Conservation (phyloP, 2,329 filamentous ascomycete species). For the Endocalyx cinctus region DNA sequence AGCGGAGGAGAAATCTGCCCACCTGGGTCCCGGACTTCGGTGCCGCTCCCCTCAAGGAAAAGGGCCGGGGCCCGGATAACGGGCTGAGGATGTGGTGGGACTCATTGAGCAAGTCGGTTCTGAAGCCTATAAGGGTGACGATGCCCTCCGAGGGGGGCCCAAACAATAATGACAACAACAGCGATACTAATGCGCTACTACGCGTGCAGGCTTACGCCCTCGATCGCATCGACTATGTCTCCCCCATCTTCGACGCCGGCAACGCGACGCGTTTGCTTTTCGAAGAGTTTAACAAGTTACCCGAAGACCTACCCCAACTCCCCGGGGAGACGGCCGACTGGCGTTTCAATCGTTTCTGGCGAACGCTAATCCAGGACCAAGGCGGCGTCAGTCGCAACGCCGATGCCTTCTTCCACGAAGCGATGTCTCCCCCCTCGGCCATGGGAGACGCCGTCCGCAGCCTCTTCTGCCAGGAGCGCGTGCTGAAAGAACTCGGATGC, state of each 20-base stretch:
- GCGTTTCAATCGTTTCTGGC: slow-evolving; percentile 14
- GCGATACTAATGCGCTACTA: no score
- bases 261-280: slow-evolving; percentile 12
- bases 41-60: slow-evolving; percentile 1
- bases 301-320: slow-evolving; percentile 1
- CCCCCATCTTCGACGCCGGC: slow-evolving; percentile 14
- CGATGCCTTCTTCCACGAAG: background rate
- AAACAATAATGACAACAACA: no score
- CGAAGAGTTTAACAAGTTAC: slow-evolving; percentile 12
- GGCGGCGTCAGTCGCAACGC: no score
- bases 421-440: slow-evolving; percentile 1
- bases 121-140: no score
- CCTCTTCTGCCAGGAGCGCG: slow-evolving; percentile 14
- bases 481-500: slow-evolving; percentile 13
- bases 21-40: slow-evolving; percentile 21
- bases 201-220: slow-evolving; percentile 14
- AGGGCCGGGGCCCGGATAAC: slow-evolving; percentile 1
- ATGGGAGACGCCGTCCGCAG: slow-evolving; percentile 11
- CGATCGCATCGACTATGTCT: slow-evolving; percentile 15
- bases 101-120: no score
- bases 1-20: slow-evolving; percentile 13
- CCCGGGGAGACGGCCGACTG: slow-evolving; percentile 6
- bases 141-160: no score
- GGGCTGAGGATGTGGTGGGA: slow-evolving; percentile 17
- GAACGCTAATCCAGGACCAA: slow-evolving; percentile 16